These are phyloP conservation scores for Zangia roseola DNA, from an alignment of 768 basidiomycete genomes.

Conservation along the genomic window DNA sequence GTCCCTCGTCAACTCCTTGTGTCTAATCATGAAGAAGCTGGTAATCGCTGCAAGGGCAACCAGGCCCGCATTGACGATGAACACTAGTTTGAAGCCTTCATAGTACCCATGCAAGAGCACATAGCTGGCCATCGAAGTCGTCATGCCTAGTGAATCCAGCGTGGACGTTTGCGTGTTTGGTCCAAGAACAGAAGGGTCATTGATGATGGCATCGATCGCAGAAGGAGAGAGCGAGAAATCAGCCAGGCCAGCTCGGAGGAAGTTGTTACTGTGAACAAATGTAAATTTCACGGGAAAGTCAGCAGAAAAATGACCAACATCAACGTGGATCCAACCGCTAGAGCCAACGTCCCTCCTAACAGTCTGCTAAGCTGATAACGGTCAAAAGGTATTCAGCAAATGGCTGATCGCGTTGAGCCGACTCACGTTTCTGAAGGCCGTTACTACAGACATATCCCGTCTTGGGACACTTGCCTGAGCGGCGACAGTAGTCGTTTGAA, in stretches of 20 bases:
- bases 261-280: conserved; percentile 40
- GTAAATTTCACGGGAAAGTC: background rate
- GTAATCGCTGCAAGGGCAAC: conserved; percentile 54
- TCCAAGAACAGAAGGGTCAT: conserved; percentile 44
- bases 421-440: conserved; percentile 60
- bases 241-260: conserved; percentile 42
- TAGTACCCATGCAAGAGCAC: conserved; percentile 53
- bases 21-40: conserved; percentile 58
- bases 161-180: conserved; percentile 30
- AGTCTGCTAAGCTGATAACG: conserved; percentile 56
- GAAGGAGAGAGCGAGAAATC: conserved; percentile 36
- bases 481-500: conserved; percentile 66
- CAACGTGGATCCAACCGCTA: conserved; percentile 61
- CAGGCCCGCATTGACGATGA: conserved; percentile 58
- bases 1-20: conserved; percentile 54
- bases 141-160: conserved; percentile 37
- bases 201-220: conserved; percentile 44
- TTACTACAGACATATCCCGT: conserved; percentile 76
- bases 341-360: conserved; percentile 66
- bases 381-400: background rate
- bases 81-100: conserved; percentile 55
- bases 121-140: conserved; percentile 34
- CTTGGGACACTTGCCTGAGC: conserved; percentile 71
- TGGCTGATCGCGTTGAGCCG: background rate
- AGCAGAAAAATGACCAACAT: conserved; percentile 37